Conservation (phyloP, 108 stramenopile genomes). For the Skeletonema marinoi region DNA sequence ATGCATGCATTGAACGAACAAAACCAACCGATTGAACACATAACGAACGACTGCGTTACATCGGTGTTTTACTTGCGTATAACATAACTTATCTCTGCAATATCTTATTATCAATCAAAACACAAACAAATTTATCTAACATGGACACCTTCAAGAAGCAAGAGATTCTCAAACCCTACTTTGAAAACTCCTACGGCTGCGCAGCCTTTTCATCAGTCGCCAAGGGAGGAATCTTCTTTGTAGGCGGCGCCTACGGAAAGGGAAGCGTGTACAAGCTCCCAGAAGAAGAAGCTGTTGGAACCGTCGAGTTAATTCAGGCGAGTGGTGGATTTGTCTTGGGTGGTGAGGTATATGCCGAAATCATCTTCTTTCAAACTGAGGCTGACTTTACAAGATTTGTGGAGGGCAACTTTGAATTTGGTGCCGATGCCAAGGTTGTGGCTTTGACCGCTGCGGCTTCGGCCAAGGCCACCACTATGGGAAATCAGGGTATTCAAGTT, state of each 20-base stretch:
- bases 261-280: slow-evolving; percentile 40
- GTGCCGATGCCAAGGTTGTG: slow-evolving; percentile 53
- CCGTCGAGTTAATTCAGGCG: slow-evolving; percentile 32
- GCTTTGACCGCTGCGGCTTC: slow-evolving; percentile 46
- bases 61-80: too few species aligned
- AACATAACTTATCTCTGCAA: too few species aligned
- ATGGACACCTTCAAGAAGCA: slow-evolving; percentile 58
- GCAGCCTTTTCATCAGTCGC: slow-evolving; percentile 45
- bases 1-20: too few species aligned
- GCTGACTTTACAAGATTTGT: slow-evolving; percentile 40
- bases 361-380: slow-evolving; percentile 54
- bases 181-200: slow-evolving; percentile 46
- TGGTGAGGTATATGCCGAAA: slow-evolving; percentile 49
- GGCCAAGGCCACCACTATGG: slow-evolving; percentile 41
- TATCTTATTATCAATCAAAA: too few species aligned
- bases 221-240: slow-evolving; percentile 47
- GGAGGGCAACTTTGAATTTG: slow-evolving; percentile 45
- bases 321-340: slow-evolving; percentile 46
- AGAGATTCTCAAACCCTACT: slow-evolving; percentile 43
- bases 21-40: too few species aligned
- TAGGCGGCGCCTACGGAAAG: slow-evolving; percentile 46
- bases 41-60: too few species aligned
- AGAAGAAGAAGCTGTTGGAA: slow-evolving; percentile 21
- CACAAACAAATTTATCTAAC: not conserved
- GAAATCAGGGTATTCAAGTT: slow-evolving; percentile 29